Evolutionary conservation across 495 filamentous ascomycete species (phyloP).

Genomic region (Gamarada debralockiae): DNA sequence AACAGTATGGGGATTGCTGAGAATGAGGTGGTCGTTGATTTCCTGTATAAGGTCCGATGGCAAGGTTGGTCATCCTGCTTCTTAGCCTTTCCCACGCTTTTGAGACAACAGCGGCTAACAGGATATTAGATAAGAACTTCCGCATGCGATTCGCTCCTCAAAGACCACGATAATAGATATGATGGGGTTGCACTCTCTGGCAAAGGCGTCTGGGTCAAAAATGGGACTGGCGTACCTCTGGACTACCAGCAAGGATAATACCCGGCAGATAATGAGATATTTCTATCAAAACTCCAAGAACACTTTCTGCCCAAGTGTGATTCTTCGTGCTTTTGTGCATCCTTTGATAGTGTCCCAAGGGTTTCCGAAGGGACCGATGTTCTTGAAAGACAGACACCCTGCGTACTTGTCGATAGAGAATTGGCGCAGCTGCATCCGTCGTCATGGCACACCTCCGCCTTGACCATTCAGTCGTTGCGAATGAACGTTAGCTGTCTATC

Average conservation of each 20-base stretch:
- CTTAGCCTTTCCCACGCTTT: neutral
- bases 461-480: too few relatives aligned
- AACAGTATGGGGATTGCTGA: conserved; percentile 81
- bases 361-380: too few relatives aligned
- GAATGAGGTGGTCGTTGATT: conserved; percentile 82
- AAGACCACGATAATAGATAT: conserved; percentile 16
- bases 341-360: too few relatives aligned
- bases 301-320: too few relatives aligned
- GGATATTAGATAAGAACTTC: conserved; percentile 38
- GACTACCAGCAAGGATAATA: neutral
- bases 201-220: neutral
- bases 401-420: too few relatives aligned
- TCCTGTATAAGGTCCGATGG: conserved; percentile 74
- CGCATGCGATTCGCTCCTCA: conserved; percentile 40
- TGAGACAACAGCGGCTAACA: neutral
- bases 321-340: too few relatives aligned
- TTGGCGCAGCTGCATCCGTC: too few relatives aligned
- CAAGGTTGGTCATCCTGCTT: conserved; percentile 40
- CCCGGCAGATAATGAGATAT: too few relatives aligned
- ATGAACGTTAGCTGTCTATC: too few relatives aligned
- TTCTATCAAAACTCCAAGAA: too few relatives aligned
- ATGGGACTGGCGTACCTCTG: neutral
- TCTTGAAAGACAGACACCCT: too few relatives aligned
- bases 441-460: too few relatives aligned
- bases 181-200: neutral